Evolutionary conservation across 768 basidiomycete species (phyloP).

Genomic region (Obba rivulosa): DNA sequence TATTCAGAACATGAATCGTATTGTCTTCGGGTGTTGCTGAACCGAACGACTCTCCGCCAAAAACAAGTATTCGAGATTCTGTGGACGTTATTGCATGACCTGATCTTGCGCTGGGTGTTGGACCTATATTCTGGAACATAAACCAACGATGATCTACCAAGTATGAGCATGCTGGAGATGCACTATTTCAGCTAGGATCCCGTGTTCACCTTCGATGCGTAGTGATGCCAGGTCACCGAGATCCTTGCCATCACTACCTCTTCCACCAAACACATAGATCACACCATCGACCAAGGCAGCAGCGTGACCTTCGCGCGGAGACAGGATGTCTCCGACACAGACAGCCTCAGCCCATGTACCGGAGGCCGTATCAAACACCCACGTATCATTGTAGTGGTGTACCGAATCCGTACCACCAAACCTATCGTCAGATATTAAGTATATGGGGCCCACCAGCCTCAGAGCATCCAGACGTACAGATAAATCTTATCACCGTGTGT

Average conservation of each 20-base stretch:
- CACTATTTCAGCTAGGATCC: not conserved
- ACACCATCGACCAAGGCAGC: conserved; percentile 98
- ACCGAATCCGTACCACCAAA: conserved; percentile 98
- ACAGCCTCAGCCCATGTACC: conserved; percentile 85
- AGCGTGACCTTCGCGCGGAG: conserved; percentile 93
- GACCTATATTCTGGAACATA: conserved; percentile 99
- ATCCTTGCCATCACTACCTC: conserved; percentile 96
- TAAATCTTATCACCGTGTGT: conserved; percentile 79
- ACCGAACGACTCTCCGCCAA: conserved; percentile 89
- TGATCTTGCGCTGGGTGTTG: conserved; percentile 84
- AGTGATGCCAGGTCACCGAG: conserved; percentile 92
- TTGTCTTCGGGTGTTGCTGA: conserved; percentile 74
- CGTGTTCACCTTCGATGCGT: conserved; percentile 85
- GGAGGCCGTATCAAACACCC: conserved; percentile 84
- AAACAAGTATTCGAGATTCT: conserved; percentile 82
- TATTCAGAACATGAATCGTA: conserved; percentile 88
- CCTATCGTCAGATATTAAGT: conserved; percentile 31
- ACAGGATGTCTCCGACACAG: conserved; percentile 95
- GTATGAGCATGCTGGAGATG: not conserved
- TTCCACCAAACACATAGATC: conserved; percentile 94
- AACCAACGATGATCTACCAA: conserved; percentile 91
- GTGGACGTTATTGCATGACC: conserved; percentile 98
- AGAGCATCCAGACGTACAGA: conserved; percentile 48
- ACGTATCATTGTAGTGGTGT: conserved; percentile 99
- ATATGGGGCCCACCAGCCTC: not conserved